Evolutionary conservation across 176 grass and related monocot genomes (phyloP).

Genomic region (Phyllostachys edulis): DNA sequence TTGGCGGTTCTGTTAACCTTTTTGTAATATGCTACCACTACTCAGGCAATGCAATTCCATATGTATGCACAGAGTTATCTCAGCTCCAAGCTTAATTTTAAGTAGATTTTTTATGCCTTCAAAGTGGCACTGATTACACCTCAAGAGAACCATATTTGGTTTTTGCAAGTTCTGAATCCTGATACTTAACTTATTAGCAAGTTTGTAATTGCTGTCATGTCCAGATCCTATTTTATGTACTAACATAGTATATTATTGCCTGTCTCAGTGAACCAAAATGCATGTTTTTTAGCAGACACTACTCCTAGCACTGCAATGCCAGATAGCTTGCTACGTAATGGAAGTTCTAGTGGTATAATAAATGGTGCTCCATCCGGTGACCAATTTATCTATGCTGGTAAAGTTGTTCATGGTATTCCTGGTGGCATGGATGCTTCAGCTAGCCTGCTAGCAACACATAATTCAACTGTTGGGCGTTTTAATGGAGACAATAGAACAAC

Average conservation of each 20-base stretch:
- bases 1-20: not conserved
- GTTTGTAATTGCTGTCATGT: not conserved
- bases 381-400: slow-evolving; percentile 59
- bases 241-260: slow-evolving; percentile 28
- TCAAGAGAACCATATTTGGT: not conserved
- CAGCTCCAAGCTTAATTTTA: not conserved
- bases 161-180: slow-evolving; percentile 8
- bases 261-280: slow-evolving; percentile 70
- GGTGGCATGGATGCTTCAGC: slow-evolving; percentile 54
- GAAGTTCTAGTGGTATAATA: slow-evolving; percentile 55
- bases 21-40: not conserved
- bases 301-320: slow-evolving; percentile 47
- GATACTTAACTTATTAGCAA: not conserved
- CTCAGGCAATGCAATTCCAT: not conserved
- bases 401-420: slow-evolving; percentile 57
- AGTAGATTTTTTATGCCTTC: slow-evolving; percentile 4
- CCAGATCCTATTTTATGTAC: slow-evolving; percentile 6
- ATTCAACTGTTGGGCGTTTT: slow-evolving; percentile 50
- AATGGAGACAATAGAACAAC: slow-evolving; percentile 61
- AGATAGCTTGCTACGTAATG: slow-evolving; percentile 72
- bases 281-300: slow-evolving; percentile 56
- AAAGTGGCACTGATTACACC: not conserved
- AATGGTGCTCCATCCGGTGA: slow-evolving; percentile 56
- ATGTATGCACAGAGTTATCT: slow-evolving; percentile 11
- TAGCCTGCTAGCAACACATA: slow-evolving; percentile 58